Base-by-base conservation (phyloP, 2,329 filamentous ascomycete genomes). In the Trichoderma koningii region DNA sequence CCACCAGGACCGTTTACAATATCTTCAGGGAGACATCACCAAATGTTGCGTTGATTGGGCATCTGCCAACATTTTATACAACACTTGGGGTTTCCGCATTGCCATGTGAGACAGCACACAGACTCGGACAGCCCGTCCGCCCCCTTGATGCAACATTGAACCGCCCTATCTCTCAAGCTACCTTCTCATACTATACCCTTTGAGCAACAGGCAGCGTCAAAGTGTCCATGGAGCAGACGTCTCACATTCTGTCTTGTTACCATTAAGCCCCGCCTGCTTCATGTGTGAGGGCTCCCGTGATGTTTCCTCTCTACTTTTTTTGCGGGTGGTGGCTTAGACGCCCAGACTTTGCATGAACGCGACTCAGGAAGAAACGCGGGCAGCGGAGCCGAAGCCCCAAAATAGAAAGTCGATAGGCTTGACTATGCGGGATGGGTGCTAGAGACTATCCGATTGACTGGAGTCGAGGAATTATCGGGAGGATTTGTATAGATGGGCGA, bases 81-180 rank as follows among this genome's bases (percentile, higher is more conserved):
- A 9, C 17, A 45, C 26, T 45, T 44, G 19, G 7, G 19, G 14
- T 44, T 51, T 34, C 47, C 26, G 34, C 7, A 10, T 15, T 19
- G 21, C n/a, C 12, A 62, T 55, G 59, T 63, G 59, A 63, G 50
- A 55, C 59, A 45, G 6, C 55, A 59, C 55, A 59, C 50, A 55
- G 42, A 62, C 48, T 30, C 47, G 48, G 48, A 53, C 38, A 34
- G 23, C 23, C 59, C 59, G 59, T 38, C 26, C 59, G 14, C 59
- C 59, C 59, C 59, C 59, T 38, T 47, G 59, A 63, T 53, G 26
- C 59, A 19, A 38, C 30, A 30, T 30, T 30, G 30, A 30, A 30
- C 7, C 6, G 30, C 7, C 59, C 34, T 38, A 38, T 10, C 30
- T 38, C 34, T 38, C 7, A 7, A 30, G 30, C 34, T 38, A 38